Percentiles rank a stretch among this genome's conserved stretches.
These are phyloP conservation scores for Drosera spatulata DNA, from an alignment of 179 eudicot genomes.

Conservation along the genomic window DNA sequence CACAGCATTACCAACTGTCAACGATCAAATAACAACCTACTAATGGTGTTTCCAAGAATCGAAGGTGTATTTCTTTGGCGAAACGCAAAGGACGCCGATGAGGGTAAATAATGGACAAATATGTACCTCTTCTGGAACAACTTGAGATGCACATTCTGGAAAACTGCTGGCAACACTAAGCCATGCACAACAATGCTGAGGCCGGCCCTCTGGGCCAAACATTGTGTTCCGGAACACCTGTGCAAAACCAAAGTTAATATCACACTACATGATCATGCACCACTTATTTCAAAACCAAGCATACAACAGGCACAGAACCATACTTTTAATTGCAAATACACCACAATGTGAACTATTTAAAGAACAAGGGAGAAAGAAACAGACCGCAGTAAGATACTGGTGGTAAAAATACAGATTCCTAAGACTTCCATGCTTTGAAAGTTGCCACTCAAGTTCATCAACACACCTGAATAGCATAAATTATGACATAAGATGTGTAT, in stretches of 20 bases:
- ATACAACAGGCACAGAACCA: too few species aligned
- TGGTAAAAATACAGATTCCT: conserved; percentile 96
- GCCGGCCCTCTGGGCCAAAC: conserved; percentile 99
- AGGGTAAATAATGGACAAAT: too few species aligned
- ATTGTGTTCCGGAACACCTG: conserved; percentile 99
- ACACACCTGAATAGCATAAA: conserved; percentile 59
- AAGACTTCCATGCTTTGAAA: conserved; percentile 89
- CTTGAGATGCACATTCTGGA: conserved; percentile 90
- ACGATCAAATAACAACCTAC: too few species aligned
- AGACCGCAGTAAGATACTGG: conserved; percentile 92
- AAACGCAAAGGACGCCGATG: too few species aligned
- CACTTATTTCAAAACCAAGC: too few species aligned
- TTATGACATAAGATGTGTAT: conserved; percentile 8
- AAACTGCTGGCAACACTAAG: conserved; percentile 99
- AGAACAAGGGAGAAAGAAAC: conserved; percentile 18
- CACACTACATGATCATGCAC: background rate
- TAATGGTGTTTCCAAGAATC: too few species aligned
- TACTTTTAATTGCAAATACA: too few species aligned
- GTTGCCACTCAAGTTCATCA: conserved; percentile 93
- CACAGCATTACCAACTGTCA: too few species aligned
- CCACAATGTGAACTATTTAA: conserved; percentile 6
- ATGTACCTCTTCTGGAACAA: conserved; percentile 95
- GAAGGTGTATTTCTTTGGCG: too few species aligned
- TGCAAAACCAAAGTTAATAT: conserved; percentile 6
- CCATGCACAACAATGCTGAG: conserved; percentile 99